These are phyloP conservation scores for Pisolithus albus DNA, from an alignment of 768 basidiomycete species.

Conservation along the genomic window DNA sequence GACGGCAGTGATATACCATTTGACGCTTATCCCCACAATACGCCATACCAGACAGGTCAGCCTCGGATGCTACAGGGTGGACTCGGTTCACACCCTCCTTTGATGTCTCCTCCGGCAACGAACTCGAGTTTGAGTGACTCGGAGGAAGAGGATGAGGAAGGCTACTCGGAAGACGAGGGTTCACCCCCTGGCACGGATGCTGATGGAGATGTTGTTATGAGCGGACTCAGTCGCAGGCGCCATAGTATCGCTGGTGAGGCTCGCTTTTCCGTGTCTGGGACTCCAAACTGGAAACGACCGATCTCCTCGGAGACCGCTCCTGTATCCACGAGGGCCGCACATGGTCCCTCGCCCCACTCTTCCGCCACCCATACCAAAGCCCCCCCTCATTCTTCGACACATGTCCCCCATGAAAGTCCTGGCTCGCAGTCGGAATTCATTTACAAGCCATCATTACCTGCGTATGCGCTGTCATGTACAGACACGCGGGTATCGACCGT, in stretches of 20 bases:
- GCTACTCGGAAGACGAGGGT: conserved; percentile 19
- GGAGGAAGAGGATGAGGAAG: conserved; percentile 13
- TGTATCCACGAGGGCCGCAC: neutral
- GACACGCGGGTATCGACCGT: conserved; percentile 30
- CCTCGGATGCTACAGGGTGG: neutral
- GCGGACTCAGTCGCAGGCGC: neutral
- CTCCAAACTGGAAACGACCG: conserved; percentile 1
- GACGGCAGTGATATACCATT: conserved; percentile 14
- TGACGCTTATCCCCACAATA: conserved; percentile 5
- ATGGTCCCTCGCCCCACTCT: neutral
- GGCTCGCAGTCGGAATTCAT: conserved; percentile 14
- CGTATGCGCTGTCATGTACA: conserved; percentile 27
- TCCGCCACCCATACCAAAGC: neutral
- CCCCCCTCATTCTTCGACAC: neutral
- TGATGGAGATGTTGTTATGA: neutral
- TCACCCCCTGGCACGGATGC: neutral
- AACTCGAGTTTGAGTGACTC: conserved; percentile 23
- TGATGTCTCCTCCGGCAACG: conserved; percentile 26
- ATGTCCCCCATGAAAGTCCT: neutral
- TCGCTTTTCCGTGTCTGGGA: neutral
- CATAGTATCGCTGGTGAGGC: neutral
- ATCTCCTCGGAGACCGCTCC: neutral
- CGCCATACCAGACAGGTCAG: conserved; percentile 1
- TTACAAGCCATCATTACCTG: conserved; percentile 25
- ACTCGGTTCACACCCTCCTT: conserved; percentile 4